A percentile compares a stretch with the other conserved stretches of the same genome.
These are phyloP conservation scores for Penicillium ochrochloron DNA, from an alignment of 495 filamentous ascomycete species.

Conservation along the genomic window DNA sequence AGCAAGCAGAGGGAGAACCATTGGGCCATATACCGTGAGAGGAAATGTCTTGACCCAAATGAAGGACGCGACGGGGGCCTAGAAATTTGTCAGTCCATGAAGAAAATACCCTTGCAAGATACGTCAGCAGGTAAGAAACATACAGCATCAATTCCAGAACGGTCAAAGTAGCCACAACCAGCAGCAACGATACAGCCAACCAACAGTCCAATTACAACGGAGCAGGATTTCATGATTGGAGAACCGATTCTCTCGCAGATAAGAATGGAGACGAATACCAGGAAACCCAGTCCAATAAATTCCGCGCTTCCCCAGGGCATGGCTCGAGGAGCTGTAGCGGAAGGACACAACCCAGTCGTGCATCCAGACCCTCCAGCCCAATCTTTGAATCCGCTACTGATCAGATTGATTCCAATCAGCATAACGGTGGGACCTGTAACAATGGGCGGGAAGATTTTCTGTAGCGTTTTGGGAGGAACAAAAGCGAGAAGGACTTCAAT, in stretches of 20 bases:
- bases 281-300: neutral
- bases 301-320: neutral
- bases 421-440: neutral
- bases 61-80: neutral
- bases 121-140: neutral
- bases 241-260: neutral
- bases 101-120: neutral
- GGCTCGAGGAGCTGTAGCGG: neutral
- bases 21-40: neutral
- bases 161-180: neutral
- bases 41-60: neutral
- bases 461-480: neutral
- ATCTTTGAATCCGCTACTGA: neutral
- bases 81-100: neutral
- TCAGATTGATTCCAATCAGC: neutral
- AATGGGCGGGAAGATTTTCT: neutral
- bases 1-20: neutral
- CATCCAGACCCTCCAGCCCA: neutral
- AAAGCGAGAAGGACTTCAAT: neutral
- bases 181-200: neutral
- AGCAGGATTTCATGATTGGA: neutral
- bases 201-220: neutral
- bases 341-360: neutral
- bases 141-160: neutral
- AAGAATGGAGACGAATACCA: neutral